Conservation (phyloP, 225 moss, liverwort and hornwort genomes). For the Lunularia cruciata region DNA sequence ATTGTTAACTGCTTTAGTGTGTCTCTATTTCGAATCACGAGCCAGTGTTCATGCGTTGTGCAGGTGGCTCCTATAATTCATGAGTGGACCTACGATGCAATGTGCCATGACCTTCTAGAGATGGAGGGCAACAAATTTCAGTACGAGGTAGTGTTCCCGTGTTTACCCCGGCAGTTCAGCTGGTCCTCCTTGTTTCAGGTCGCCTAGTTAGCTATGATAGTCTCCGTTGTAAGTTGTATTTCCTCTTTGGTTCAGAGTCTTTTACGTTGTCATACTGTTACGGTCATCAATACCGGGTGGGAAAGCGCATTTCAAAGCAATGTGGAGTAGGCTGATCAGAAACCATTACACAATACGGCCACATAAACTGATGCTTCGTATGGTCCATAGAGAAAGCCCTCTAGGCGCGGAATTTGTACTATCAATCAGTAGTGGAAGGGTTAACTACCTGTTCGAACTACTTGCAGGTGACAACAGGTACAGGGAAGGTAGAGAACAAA, state of each 20-base stretch:
- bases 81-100: constrained; percentile 97
- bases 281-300: too few relatives aligned
- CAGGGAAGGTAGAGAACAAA: constrained; percentile 79
- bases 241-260: too few relatives aligned
- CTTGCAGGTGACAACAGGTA: constrained; percentile 70
- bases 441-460: not conserved
- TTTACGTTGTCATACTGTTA: too few relatives aligned
- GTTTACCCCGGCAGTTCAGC: not conserved
- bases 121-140: constrained; percentile 80
- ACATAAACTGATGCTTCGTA: too few relatives aligned
- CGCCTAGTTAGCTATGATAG: not conserved
- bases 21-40: too few relatives aligned
- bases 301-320: too few relatives aligned
- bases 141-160: constrained; percentile 59
- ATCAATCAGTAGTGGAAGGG: not conserved
- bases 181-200: not conserved
- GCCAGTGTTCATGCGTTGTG: not conserved
- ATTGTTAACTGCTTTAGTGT: not conserved
- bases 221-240: too few relatives aligned
- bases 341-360: too few relatives aligned
- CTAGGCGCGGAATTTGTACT: too few relatives aligned
- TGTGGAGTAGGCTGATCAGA: too few relatives aligned
- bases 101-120: constrained; percentile 89
- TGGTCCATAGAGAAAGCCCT: too few relatives aligned
- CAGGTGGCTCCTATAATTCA: constrained; percentile 98